These are phyloP conservation scores for Angomonas deanei DNA, from an alignment of 208 protist genomes.

Conservation along the genomic window DNA sequence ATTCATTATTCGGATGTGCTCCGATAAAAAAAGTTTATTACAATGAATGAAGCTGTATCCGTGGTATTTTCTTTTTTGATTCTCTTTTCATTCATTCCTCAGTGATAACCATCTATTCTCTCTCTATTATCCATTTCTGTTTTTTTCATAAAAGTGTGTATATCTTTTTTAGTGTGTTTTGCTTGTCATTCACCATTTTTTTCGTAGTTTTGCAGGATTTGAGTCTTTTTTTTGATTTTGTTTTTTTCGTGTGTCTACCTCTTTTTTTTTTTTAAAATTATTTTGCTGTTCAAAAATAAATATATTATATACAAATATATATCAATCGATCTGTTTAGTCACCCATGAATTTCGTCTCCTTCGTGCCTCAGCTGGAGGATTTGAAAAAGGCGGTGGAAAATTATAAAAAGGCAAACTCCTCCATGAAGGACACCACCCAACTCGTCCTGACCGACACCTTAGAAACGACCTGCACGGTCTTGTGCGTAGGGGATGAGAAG, in stretches of 20 bases:
- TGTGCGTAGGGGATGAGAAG: slow-evolving; percentile 38
- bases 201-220: neutral
- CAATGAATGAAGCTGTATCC: too few species aligned
- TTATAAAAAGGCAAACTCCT: neutral
- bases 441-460: slow-evolving; percentile 12
- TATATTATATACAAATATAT: neutral
- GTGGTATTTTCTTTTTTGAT: slow-evolving; percentile 3
- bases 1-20: neutral
- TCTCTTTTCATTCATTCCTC: slow-evolving; percentile 11
- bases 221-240: slow-evolving; percentile 5
- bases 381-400: too few species aligned
- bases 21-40: neutral
- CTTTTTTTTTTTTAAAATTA: neutral
- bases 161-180: neutral
- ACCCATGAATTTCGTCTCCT: too few species aligned
- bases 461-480: slow-evolving; percentile 26
- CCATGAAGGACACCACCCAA: neutral
- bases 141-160: slow-evolving; percentile 6
- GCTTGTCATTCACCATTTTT: neutral
- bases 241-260: neutral
- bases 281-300: neutral
- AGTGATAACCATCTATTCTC: slow-evolving; percentile 8
- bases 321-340: too few species aligned
- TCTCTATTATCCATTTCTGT: slow-evolving; percentile 2
- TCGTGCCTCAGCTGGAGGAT: too few species aligned